Evolutionary conservation across 371 early-diverging fungal genomes (phyloP).

Genomic region (Apophysomyces sp.): DNA sequence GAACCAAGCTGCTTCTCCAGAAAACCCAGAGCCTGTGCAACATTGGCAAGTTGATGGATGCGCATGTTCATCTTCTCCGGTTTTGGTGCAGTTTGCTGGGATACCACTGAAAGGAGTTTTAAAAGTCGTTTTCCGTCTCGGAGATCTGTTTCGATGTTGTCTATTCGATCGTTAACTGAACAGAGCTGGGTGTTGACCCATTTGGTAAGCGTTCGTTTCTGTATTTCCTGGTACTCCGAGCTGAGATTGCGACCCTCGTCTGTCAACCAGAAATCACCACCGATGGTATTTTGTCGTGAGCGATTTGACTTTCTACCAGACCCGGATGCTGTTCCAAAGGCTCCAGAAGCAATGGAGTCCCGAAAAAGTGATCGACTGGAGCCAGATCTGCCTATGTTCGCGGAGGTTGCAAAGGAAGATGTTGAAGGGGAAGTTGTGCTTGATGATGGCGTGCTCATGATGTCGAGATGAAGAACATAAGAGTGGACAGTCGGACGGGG

Average conservation of each 20-base stretch:
- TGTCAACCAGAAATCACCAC: constrained; percentile 15
- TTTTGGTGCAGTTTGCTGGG: constrained; percentile 44
- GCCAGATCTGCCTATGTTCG: constrained; percentile 14
- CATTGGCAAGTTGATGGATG: constrained; percentile 81
- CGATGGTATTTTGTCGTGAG: not conserved
- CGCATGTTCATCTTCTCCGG: constrained; percentile 65
- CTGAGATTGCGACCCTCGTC: constrained; percentile 34
- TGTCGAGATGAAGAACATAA: not conserved
- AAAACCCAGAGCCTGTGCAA: constrained; percentile 68
- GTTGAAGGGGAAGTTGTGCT: not conserved
- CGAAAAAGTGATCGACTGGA: constrained; percentile 22
- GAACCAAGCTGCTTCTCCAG: constrained; percentile 61
- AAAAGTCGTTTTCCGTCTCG: constrained; percentile 63
- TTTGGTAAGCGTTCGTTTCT: constrained; percentile 77
- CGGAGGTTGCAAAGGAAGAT: not conserved
- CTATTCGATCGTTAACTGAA: constrained; percentile 34
- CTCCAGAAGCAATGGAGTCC: not conserved
- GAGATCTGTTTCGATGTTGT: constrained; percentile 55
- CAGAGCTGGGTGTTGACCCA: constrained; percentile 82
- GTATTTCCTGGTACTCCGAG: constrained; percentile 56
- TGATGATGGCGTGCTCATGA: not conserved
- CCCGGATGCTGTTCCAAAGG: constrained; percentile 7
- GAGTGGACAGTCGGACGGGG: not conserved
- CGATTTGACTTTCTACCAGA: constrained; percentile 8
- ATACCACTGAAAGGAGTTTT: constrained; percentile 53